phyloP scores from a whole-genome alignment of 2,329 filamentous ascomycete species.

The Calonectria hawksworthii region DNA sequence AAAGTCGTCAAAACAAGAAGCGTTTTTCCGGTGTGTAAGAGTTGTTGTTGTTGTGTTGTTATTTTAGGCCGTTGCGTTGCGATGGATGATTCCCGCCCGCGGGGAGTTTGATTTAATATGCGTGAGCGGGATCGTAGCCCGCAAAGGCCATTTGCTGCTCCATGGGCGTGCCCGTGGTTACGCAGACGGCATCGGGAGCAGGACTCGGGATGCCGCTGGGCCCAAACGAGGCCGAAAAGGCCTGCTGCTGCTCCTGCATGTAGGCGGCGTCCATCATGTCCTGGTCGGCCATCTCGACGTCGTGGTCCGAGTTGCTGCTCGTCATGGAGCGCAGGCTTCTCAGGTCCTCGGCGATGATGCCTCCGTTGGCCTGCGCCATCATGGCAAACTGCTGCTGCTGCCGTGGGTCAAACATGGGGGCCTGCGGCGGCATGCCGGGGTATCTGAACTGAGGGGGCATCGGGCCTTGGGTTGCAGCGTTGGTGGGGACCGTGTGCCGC shows the following conservation, averaged over 20 bases:
- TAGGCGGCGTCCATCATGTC: slow-evolving; percentile 49
- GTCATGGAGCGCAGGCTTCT: slow-evolving; percentile 52
- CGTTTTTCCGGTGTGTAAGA: not conserved
- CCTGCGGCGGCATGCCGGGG: slow-evolving; percentile 34
- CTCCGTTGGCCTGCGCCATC: slow-evolving; percentile 46
- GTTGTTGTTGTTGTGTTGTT: not conserved
- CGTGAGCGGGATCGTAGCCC: slow-evolving; percentile 29
- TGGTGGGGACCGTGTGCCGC: slow-evolving; percentile 38
- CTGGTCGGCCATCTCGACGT: slow-evolving; percentile 54
- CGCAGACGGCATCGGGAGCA: slow-evolving; percentile 39
- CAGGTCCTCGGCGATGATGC: slow-evolving; percentile 55
- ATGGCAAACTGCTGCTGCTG: slow-evolving; percentile 49
- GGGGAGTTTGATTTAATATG: slow-evolving; percentile 26
- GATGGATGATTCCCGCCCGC: not conserved
- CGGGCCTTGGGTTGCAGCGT: slow-evolving; percentile 28
- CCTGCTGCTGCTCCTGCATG: slow-evolving; percentile 36
- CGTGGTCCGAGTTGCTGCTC: slow-evolving; percentile 46
- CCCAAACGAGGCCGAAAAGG: slow-evolving; percentile 40
- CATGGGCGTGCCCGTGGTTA: slow-evolving; percentile 34
- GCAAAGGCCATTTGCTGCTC: slow-evolving; percentile 29
- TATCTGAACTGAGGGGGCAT: slow-evolving; percentile 45
- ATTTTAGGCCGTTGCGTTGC: not conserved
- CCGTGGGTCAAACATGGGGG: slow-evolving; percentile 46
- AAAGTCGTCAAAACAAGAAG: slow-evolving; percentile 25
- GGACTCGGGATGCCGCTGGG: slow-evolving; percentile 40